Base-by-base conservation (phyloP, 305 asterid genomes). In the Petunia hybrid region DNA sequence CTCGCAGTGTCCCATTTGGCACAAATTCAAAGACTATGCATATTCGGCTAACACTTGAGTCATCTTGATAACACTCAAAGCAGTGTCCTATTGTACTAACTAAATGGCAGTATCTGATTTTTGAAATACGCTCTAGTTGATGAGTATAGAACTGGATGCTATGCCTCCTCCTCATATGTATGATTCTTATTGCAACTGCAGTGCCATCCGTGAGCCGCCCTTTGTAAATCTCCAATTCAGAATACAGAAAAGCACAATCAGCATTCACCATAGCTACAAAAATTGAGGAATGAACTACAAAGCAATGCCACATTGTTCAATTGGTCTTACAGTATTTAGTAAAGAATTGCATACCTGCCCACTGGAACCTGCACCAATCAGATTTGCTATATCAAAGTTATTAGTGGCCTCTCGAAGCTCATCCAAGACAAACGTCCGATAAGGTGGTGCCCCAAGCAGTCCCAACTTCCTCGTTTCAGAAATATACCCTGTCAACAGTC, bases 21-120 rank as follows among this genome's bases (percentile, higher is more conserved):
- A 90, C 89, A 56, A 82, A 90, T 85, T 94, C 98, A 36, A 91
- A 92, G 73, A 94, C 88, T 8, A 92, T 84, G 77, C 86, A 90
- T 60, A 92, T 87, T 76, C 82, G 83, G 87, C 79, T 80, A 77
- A 91, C 89, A 57, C 87, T 87, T 14, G 94, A 91, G 68, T 90
- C 95, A 36, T 90, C 97, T 65, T 82, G 92, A 77, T 73, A 81
- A 86, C 85, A 95, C 74, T 93, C 94, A 36, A 93, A 90, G 89
- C 96, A 94, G 86, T 95, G 98, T 79, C 99, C 99, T 14, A 95
- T 84, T 13, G 96, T 88, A 76, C 94, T 92, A 71, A 91, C 98
- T 55, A 95, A 84, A 82, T 95, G 91, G 83, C 83, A 81, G 76
- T 91, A 97, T 69, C 99, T 85, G 46, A 95, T 94, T 82, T 91